These are phyloP conservation scores for Hamamelis virginiana DNA, from an alignment of 164 flowering plant species.

Conservation along the genomic window DNA sequence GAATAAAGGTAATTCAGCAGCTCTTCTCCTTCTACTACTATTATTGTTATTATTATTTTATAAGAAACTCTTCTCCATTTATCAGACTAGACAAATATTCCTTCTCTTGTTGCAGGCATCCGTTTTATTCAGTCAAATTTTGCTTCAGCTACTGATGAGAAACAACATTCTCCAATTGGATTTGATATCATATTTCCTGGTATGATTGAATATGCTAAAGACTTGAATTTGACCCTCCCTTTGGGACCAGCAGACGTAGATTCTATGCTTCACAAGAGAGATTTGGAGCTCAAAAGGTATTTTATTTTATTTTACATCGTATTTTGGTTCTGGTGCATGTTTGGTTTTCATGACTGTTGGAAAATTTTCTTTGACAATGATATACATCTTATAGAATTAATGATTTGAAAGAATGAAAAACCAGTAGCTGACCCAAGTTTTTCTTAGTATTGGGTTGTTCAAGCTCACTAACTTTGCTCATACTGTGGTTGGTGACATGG, in stretches of 20 bases:
- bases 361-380: no score
- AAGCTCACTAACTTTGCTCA: no score
- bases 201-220: conserved; percentile 62
- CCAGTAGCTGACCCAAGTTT: no score
- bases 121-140: conserved; percentile 61
- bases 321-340: no score
- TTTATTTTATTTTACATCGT: neutral
- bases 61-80: neutral
- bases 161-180: conserved; percentile 66
- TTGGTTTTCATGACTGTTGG: no score
- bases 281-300: conserved; percentile 65
- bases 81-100: neutral
- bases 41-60: no score
- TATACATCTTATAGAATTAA: no score
- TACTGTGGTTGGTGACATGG: no score
- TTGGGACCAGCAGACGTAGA: conserved; percentile 30
- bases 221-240: conserved; percentile 52
- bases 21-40: neutral
- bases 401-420: no score
- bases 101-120: conserved; percentile 45
- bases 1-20: conserved; percentile 42
- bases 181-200: conserved; percentile 82
- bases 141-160: conserved; percentile 42
- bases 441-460: no score
- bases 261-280: conserved; percentile 47